phyloP scores from a whole-genome alignment of 805 yeast species.

The Starmerella bombicola region DNA sequence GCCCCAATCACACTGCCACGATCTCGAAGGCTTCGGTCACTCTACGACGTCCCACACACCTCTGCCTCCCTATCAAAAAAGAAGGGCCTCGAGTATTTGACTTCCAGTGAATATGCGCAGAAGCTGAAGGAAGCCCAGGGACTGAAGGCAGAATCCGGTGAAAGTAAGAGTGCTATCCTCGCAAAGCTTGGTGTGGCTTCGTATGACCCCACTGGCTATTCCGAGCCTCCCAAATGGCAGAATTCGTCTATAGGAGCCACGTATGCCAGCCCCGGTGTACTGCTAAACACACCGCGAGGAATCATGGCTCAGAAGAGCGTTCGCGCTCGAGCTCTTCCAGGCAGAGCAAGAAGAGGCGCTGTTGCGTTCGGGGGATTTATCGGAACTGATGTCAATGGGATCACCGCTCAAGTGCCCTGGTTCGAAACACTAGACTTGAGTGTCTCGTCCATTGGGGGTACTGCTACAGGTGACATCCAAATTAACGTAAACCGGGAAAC shows the following conservation, averaged over 20 bases:
- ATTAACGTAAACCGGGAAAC: conserved; percentile 11
- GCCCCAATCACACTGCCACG: conserved; percentile 20
- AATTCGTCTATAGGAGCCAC: conserved; percentile 24
- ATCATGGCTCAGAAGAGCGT: conserved; percentile 20
- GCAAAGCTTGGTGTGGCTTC: conserved; percentile 5
- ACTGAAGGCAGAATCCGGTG: not conserved
- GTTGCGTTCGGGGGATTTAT: conserved; percentile 27
- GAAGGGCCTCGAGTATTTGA: conserved; percentile 19
- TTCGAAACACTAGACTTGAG: conserved; percentile 7
- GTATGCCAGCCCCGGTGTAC: conserved; percentile 26
- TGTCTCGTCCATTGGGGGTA: conserved; percentile 6
- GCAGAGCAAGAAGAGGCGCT: conserved; percentile 6
- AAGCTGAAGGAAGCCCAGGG: conserved; percentile 11
- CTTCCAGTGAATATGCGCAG: conserved; percentile 12
- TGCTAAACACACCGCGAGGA: conserved; percentile 27
- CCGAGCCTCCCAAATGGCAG: conserved; percentile 11
- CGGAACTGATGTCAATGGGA: conserved; percentile 10
- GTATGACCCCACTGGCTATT: not conserved
- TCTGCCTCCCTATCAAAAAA: conserved; percentile 6
- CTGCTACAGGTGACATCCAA: conserved; percentile 9
- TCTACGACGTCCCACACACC: conserved; percentile 11
- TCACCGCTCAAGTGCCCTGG: conserved; percentile 3
- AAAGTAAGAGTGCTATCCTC: not conserved
- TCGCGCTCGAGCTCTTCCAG: conserved; percentile 23
- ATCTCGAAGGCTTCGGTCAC: conserved; percentile 15